A percentile compares a stretch with the other conserved stretches of the same genome.
These are phyloP conservation scores for Cryphonectria parasitica DNA, from an alignment of 2,329 filamentous ascomycete genomes.

Conservation along the genomic window DNA sequence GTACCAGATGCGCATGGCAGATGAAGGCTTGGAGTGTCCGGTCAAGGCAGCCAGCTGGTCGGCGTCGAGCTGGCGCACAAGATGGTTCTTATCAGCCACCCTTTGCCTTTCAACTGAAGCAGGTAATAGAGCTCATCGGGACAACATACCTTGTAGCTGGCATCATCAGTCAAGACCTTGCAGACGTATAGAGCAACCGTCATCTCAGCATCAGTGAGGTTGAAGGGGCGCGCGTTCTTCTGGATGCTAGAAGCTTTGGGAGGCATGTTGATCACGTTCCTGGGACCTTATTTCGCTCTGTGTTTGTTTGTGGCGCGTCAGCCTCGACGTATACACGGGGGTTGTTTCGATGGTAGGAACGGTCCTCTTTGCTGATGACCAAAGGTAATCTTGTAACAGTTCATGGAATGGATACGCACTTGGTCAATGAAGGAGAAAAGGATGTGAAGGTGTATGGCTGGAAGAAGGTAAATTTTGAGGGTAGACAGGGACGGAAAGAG, in stretches of 20 bases:
- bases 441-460: not conserved
- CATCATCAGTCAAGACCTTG: constrained; percentile 3
- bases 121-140: not conserved
- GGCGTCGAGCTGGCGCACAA: constrained; percentile 3
- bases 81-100: not conserved
- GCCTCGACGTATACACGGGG: not conserved
- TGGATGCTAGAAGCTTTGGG: not conserved
- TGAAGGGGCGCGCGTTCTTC: not conserved
- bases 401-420: not conserved
- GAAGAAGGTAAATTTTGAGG: not conserved
- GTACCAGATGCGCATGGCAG: constrained; percentile 19
- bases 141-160: constrained; percentile 3
- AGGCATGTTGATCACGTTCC: not conserved
- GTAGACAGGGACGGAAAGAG: not conserved
- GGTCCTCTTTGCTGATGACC: not conserved
- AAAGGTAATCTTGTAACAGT: not conserved
- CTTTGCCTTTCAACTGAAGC: too few relatives aligned
- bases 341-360: not conserved
- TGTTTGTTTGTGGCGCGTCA: not conserved
- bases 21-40: constrained; percentile 10
- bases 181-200: constrained; percentile 3
- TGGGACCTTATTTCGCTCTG: not conserved
- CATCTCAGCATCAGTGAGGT: constrained; percentile 6
- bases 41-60: constrained; percentile 15
- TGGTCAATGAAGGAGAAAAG: not conserved